Evolutionary conservation across 139 green algal species (phyloP), one percentile per base, ranked within the genome.

Genomic region (Pseudopediastrum boryanum): DNA sequence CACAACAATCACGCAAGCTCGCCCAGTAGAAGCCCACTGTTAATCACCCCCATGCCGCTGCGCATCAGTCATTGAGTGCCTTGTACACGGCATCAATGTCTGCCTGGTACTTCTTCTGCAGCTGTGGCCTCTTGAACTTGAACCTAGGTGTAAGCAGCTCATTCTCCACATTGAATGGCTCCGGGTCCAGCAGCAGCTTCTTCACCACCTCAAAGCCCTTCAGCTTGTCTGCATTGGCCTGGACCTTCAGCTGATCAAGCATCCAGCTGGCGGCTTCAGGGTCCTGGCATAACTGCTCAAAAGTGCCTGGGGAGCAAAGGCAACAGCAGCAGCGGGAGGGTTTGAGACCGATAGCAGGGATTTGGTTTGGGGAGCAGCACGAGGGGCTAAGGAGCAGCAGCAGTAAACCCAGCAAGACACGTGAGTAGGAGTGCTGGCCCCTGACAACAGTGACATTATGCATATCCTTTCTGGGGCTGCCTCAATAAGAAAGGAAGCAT

Each of bases 181-280:
- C 83, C 4, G 35, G 10, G 25, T 92, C 86, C 56, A 93, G 52
- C 63, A 88, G 44, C 23, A 96, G 75, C n/a, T 54, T 64, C 51
- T 78, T 82, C 38, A 94, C 59, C 1, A 90, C 71, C 86, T 97
- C 93, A 77, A 94, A 97, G 65, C 93, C 91, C 86, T 95, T 96
- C 31, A 98, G 88, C 82, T 93, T 94, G 77, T 86, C 90, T 42
- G 87, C 93, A 82, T 98, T 98, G 77, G 71, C 95, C 19, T 87
- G 90, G 13, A 67, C 69, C 4, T 67, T 62, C 39, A 92, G 78
- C 42, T 89, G 71, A 35, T 23, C 51, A 10, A 88, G 69, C 25
- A 90, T 61, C 65, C 79, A 58, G 6, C 42, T 61, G 19, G 70
- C 79, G 51, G 75, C 77, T 43, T 65, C 67, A 3, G 71, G 21